Evolutionary conservation across 2,329 filamentous ascomycete species (phyloP), one percentile per base, ranked within the genome.

Genomic region (Calonectria fujianensis): DNA sequence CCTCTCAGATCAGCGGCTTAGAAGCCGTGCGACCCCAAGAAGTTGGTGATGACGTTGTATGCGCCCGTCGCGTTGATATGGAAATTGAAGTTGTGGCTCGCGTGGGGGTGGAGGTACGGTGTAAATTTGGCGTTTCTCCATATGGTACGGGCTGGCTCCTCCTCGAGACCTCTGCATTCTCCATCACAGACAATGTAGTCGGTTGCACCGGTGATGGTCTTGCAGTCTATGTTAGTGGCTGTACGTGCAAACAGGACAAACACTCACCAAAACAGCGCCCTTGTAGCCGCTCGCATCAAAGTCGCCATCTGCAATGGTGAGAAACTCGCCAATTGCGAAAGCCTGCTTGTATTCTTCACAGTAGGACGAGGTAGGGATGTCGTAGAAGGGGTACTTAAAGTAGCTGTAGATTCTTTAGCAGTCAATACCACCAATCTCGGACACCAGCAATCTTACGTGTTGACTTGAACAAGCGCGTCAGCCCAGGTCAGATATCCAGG

Each of bases 101-200:
- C 52, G 59, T 77, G 69, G 8, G 76, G 73, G 70, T 77, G 76
- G 13, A 78, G 63, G 48, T 78, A 77, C 7, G 73, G 70, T 14
- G 59, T 67, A 39, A 75, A 71, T 48, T 78, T 72, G 63, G 76
- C 75, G 39, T 75, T 77, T 18, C 63, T 69, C 73, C 73, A 80
- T 35, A 80, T 74, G 41, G 75, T 74, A 20, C 74, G 67, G 16
- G 78, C 76, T 8, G 78, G 79, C 67, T 79, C 76, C 20, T 80
- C 80, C 57, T 81, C 81, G 54, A 82, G 79, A 63, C 75, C 74
- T 27, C 73, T 70, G 52, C 82, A 82, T 48, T 82, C 80, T 50
- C 71, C 78, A 27, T 82, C 80, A 10, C 79, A 78, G 52, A 82
- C 76, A n/a, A 80, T 69, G 59, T 80, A 82, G 64, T 80, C 75